Conservation (phyloP, 257 asterid genomes). For the Apocynum venetum region DNA sequence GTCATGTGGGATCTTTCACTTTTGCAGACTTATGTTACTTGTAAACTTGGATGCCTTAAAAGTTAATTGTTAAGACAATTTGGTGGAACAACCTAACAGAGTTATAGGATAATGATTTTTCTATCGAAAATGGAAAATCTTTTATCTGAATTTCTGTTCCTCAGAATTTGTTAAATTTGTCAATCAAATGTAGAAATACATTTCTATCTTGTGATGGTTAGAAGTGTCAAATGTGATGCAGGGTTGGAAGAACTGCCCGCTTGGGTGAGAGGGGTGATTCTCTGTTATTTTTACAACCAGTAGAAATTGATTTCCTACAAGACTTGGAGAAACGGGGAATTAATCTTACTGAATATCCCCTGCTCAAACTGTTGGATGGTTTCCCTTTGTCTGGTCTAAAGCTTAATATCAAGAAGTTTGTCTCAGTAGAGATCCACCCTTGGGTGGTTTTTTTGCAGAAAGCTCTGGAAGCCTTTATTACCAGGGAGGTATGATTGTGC, state of each 20-base stretch:
- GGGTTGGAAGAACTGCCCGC: conserved; percentile 99
- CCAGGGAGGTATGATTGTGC: conserved; percentile 46
- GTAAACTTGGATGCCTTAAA: not conserved
- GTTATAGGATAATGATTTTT: not conserved
- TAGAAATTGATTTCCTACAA: conserved; percentile 70
- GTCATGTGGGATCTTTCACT: not conserved
- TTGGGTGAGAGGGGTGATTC: conserved; percentile 86
- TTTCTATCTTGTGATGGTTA: not conserved
- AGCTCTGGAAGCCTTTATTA: conserved; percentile 65
- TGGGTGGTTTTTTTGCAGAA: conserved; percentile 75
- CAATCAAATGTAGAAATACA: not conserved
- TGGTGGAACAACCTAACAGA: not conserved
- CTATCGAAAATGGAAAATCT: not conserved
- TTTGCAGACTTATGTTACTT: not conserved
- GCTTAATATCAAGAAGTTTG: conserved; percentile 49
- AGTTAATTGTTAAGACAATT: not conserved
- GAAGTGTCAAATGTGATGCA: conserved; percentile 22
- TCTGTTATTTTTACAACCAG: conserved; percentile 69
- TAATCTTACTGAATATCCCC: conserved; percentile 63
- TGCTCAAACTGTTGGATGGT: conserved; percentile 61
- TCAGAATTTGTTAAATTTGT: not conserved
- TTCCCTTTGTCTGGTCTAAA: conserved; percentile 38
- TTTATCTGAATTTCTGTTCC: not conserved
- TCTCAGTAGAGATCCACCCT: conserved; percentile 79
- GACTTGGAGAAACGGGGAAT: conserved; percentile 86